phyloP scores from a whole-genome alignment of 768 basidiomycete genomes.

The Punctularia strigosozonata region DNA sequence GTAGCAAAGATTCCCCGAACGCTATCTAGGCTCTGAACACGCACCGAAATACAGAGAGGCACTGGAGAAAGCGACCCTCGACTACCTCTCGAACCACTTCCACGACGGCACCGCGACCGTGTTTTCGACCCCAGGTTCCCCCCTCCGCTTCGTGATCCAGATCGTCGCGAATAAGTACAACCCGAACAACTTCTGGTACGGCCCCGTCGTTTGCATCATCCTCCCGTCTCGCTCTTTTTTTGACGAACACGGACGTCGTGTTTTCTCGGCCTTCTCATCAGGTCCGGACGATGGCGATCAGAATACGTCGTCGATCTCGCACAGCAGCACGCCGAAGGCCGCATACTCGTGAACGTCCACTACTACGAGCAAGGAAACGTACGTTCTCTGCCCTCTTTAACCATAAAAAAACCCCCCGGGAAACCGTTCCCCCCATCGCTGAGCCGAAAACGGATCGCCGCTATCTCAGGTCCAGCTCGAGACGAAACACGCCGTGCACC shows the following conservation, averaged over 20 bases:
- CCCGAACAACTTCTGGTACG: conserved; percentile 83
- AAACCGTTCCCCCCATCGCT: no score
- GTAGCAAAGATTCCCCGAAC: no score
- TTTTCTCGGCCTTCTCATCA: no score
- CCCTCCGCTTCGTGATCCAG: conserved; percentile 52
- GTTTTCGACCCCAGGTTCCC: conserved; percentile 39
- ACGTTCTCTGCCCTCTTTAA: conserved; percentile 13
- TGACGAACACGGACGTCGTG: neutral
- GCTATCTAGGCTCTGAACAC: neutral
- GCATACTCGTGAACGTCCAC: conserved; percentile 77
- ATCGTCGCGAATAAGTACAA: conserved; percentile 97
- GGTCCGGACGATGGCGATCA: conserved; percentile 95
- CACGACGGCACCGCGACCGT: conserved; percentile 67
- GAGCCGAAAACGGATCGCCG: no score
- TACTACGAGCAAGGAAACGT: conserved; percentile 98
- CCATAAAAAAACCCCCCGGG: no score
- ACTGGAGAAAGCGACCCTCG: conserved; percentile 52
- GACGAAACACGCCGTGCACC: conserved; percentile 55
- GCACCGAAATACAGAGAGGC: conserved; percentile 36
- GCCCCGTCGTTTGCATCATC: neutral
- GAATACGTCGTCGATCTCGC: conserved; percentile 67
- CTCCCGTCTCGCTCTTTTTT: neutral
- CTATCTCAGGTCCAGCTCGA: conserved; percentile 73
- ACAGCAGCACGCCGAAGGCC: conserved; percentile 52
- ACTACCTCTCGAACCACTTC: conserved; percentile 76